These are phyloP conservation scores for Colletotrichum scovillei DNA, from an alignment of 2,329 filamentous ascomycete species.

Conservation along the genomic window DNA sequence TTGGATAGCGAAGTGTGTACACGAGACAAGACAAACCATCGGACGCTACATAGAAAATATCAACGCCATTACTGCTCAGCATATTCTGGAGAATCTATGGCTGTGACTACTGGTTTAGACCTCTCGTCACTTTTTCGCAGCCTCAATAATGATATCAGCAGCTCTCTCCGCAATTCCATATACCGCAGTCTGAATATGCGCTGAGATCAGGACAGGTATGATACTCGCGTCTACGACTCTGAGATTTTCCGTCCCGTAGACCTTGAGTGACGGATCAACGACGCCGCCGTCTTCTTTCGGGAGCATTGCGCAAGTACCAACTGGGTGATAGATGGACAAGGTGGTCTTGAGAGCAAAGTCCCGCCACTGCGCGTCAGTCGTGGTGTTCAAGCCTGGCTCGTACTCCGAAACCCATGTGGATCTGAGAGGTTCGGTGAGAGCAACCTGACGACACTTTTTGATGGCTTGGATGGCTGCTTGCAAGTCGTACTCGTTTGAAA, in stretches of 20 bases:
- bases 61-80: neutral
- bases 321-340: constrained; percentile 50
- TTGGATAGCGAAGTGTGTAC: no score
- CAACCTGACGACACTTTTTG: constrained; percentile 46
- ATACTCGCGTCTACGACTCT: constrained; percentile 61
- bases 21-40: no score
- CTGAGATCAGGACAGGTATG: constrained; percentile 59
- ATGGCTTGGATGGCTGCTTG: constrained; percentile 44
- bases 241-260: constrained; percentile 60
- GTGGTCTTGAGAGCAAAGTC: constrained; percentile 34
- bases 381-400: constrained; percentile 42
- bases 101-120: neutral
- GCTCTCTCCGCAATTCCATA: constrained; percentile 64
- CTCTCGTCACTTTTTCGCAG: neutral
- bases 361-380: constrained; percentile 36
- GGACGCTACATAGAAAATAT: neutral
- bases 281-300: constrained; percentile 57
- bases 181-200: constrained; percentile 61
- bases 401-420: constrained; percentile 46
- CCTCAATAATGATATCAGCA: constrained; percentile 42
- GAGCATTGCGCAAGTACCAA: constrained; percentile 59
- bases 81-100: neutral
- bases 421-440: constrained; percentile 43
- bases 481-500: constrained; percentile 34
- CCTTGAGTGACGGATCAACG: constrained; percentile 54